Evolutionary conservation across 2,329 filamentous ascomycete species (phyloP).

Genomic region (Pestalotiopsis sp.): DNA sequence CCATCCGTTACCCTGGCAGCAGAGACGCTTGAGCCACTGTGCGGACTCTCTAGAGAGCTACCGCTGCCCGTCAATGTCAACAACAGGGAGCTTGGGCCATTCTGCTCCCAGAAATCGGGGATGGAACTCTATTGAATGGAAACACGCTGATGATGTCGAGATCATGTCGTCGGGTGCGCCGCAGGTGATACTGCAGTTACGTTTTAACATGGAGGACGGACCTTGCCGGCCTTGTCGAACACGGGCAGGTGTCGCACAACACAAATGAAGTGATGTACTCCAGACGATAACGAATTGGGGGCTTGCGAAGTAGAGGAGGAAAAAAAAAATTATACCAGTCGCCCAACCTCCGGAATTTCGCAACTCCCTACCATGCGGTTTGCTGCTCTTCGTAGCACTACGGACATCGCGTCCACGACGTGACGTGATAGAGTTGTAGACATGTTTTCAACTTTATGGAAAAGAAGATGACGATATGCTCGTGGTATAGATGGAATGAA

Average conservation of each 20-base stretch:
- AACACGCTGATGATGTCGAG: background rate
- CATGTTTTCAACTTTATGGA: background rate
- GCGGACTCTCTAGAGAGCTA: slow-evolving; percentile 14
- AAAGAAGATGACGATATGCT: background rate
- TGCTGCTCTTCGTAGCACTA: background rate
- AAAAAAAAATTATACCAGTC: background rate
- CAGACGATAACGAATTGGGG: background rate
- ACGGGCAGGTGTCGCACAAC: background rate
- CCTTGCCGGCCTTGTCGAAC: background rate
- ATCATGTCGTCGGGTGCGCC: background rate
- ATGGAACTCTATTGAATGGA: background rate
- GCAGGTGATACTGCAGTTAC: background rate
- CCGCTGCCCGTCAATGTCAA: background rate
- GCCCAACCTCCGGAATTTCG: background rate
- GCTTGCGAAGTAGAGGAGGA: background rate
- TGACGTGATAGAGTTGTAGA: background rate
- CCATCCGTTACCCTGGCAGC: slow-evolving; percentile 27
- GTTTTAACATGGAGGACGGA: background rate
- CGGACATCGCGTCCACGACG: background rate
- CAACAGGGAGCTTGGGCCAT: slow-evolving; percentile 11
- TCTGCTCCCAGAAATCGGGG: background rate
- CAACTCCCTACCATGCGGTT: background rate
- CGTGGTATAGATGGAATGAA: background rate
- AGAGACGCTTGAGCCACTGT: slow-evolving; percentile 28
- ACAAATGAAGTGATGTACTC: background rate